phyloP scores from a whole-genome alignment of 768 basidiomycete genomes.

The Suillus decipiens region DNA sequence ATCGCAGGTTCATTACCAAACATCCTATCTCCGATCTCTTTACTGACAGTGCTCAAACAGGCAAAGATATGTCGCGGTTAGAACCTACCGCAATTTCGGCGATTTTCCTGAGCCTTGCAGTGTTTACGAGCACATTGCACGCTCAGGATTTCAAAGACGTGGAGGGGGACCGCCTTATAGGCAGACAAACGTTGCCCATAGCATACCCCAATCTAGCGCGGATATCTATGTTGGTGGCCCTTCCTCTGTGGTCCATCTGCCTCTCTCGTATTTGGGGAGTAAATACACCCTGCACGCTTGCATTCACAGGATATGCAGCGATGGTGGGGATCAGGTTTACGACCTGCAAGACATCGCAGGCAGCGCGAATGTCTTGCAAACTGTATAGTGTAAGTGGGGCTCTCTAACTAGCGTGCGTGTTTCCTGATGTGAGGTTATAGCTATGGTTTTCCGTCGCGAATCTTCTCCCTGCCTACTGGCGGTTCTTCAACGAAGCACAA shows the following conservation, averaged over 20 bases:
- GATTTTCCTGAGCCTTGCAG: conserved; percentile 25
- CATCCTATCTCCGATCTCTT: not conserved
- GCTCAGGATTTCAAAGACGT: conserved; percentile 39
- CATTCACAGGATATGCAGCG: conserved; percentile 21
- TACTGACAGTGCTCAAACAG: conserved; percentile 10
- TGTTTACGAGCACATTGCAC: conserved; percentile 35
- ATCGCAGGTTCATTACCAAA: conserved; percentile 30
- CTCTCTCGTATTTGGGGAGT: conserved; percentile 25
- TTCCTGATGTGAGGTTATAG: not conserved
- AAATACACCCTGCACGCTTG: conserved; percentile 12
- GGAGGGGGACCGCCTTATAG: conserved; percentile 37
- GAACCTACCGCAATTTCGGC: conserved; percentile 20
- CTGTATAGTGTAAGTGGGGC: conserved; percentile 23
- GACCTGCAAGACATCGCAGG: conserved; percentile 19
- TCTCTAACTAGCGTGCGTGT: not conserved
- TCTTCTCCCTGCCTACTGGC: conserved; percentile 17
- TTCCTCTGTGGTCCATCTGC: conserved; percentile 28
- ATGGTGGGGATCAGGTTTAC: conserved; percentile 23
- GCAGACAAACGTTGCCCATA: conserved; percentile 43
- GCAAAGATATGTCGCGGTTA: conserved; percentile 17
- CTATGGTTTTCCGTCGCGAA: conserved; percentile 12
- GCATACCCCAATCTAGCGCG: conserved; percentile 31
- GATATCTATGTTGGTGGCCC: conserved; percentile 18
- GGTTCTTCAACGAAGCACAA: conserved; percentile 5
- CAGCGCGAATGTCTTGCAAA: conserved; percentile 25